phyloP scores from a whole-genome alignment of 768 basidiomycete genomes.

The Podaxis sp. region DNA sequence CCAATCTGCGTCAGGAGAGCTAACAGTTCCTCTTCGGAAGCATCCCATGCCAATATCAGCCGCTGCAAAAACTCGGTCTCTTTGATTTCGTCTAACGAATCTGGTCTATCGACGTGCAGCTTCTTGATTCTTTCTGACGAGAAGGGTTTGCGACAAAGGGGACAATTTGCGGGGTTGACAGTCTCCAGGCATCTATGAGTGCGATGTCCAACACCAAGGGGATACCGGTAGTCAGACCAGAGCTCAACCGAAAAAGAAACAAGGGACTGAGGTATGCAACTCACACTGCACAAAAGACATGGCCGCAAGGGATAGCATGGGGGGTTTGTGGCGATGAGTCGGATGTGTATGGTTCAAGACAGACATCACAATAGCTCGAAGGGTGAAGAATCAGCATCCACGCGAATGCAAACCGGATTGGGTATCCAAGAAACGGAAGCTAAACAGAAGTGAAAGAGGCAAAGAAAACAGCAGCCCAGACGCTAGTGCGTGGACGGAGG shows the following conservation, averaged over 20 bases:
- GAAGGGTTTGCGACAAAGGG: conserved; percentile 66
- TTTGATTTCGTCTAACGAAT: conserved; percentile 33
- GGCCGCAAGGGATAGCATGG: conserved; percentile 74
- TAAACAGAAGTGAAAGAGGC: not conserved
- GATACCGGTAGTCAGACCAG: not conserved
- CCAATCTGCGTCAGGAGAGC: conserved; percentile 47
- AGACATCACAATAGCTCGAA: conserved; percentile 74
- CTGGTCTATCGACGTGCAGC: conserved; percentile 58
- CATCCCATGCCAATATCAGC: conserved; percentile 38
- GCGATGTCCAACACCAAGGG: not conserved
- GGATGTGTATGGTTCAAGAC: conserved; percentile 62
- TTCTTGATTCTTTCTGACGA: conserved; percentile 57
- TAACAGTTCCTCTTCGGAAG: conserved; percentile 31
- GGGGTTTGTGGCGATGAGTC: conserved; percentile 50
- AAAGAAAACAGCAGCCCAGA: not conserved
- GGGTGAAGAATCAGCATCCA: conserved; percentile 62
- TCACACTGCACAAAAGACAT: conserved; percentile 70
- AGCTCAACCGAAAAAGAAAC: not conserved
- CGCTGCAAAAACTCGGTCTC: conserved; percentile 37
- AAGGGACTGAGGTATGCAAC: conserved; percentile 22
- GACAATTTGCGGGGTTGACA: conserved; percentile 53
- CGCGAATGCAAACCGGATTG: not conserved
- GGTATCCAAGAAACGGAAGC: not conserved
- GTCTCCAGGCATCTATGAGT: conserved; percentile 50
- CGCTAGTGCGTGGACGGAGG: not conserved